A percentile compares a stretch with the other conserved stretches of the same genome.
Evolutionary conservation across 371 early-diverging fungal species (phyloP).

Genomic region (Mucor sp.): DNA sequence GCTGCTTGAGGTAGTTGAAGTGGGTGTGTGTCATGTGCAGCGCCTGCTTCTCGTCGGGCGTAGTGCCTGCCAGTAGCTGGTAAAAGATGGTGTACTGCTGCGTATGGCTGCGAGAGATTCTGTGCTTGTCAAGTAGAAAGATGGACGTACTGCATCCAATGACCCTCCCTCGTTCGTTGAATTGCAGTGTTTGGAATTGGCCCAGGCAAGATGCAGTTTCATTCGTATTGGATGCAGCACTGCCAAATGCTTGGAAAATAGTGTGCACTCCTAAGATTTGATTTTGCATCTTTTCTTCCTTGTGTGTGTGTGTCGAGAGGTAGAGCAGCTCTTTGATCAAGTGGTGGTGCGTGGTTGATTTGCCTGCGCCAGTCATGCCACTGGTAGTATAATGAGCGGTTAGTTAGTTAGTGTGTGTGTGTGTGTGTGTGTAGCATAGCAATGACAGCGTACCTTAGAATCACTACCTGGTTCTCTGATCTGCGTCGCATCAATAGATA

Average conservation of each 20-base stretch:
- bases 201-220: constrained; percentile 67
- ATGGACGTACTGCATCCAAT: constrained; percentile 77
- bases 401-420: too few species aligned
- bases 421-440: too few species aligned
- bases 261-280: constrained; percentile 57
- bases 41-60: constrained; percentile 58
- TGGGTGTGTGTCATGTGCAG: constrained; percentile 59
- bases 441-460: constrained; percentile 23
- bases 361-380: constrained; percentile 80
- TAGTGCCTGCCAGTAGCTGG: constrained; percentile 68
- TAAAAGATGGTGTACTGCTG: constrained; percentile 87
- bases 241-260: constrained; percentile 71
- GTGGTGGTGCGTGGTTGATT: constrained; percentile 68
- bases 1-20: constrained; percentile 56
- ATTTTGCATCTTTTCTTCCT: constrained; percentile 62
- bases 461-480: constrained; percentile 35
- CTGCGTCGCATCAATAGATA: constrained; percentile 44
- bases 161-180: constrained; percentile 76
- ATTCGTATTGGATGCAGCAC: constrained; percentile 60
- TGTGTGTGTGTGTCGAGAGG: constrained; percentile 56
- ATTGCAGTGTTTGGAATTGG: constrained; percentile 81
- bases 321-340: constrained; percentile 64
- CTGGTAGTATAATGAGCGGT: constrained; percentile 20
- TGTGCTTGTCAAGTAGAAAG: constrained; percentile 79
- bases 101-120: constrained; percentile 60